Evolutionary conservation across 179 eudicot genomes (phyloP), one percentile per base, ranked within the genome.

Genomic region (Drosera spatulata): DNA sequence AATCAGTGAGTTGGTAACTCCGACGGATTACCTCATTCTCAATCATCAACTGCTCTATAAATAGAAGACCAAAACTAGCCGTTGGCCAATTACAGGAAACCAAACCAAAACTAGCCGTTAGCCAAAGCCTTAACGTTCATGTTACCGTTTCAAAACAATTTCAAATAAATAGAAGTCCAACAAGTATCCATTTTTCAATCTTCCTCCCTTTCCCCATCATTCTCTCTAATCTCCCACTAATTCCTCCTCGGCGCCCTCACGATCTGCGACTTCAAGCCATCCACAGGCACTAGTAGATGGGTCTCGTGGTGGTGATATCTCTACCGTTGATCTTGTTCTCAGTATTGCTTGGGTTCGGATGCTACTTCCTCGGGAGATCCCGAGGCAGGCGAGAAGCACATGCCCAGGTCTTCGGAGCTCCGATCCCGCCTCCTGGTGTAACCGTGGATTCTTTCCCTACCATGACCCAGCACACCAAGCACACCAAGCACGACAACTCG

Each of bases 281-380:
- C 40, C 9, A 11, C 44, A 2, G 10, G 0, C 33, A 22, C 33
- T 22, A 65, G 41, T 8, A 67, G 38, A 87, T 85, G 95, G 91
- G 83, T 3, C 61, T 87, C 67, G 95, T 82, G 22, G 66, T 87
- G 44, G 88, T 85, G 62, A 68, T 87, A 33, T 87, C 91, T 10
- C 71, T 87, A 41, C 95, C 95, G 13, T 71, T 85, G 49, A 80
- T 87, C 45, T 57, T 85, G 10, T 70, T 87, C 53, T 78, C 85
- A 41, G 12, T 87, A 14, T 7, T 85, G 40, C 68, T 87, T 33
- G 91, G 85, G 7, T 68, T 87, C 51, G 95, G 91, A 58, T 87
- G 91, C 68, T 87, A 80, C 65, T 80, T 87, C 38, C 65, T 87
- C 33, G 95, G 91, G 0, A 79, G 88, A 66, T 77, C 74, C 50